Percentiles rank a stretch among this genome's conserved stretches.
Evolutionary conservation across 164 flowering plant species (phyloP).

Genomic region (Chimonanthus salicifolius): DNA sequence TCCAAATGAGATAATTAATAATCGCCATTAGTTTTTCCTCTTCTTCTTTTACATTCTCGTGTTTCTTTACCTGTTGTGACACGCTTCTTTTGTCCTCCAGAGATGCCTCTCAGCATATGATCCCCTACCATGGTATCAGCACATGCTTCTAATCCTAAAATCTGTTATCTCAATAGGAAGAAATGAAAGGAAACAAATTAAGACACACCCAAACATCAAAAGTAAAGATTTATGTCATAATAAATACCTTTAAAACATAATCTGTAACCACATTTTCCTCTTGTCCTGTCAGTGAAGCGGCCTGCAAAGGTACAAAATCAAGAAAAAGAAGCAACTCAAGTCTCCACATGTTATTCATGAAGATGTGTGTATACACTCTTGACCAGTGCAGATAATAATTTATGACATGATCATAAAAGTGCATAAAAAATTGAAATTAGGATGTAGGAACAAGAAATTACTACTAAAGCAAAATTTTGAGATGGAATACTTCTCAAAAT

Average conservation of each 20-base stretch:
- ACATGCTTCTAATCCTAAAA: slow-evolving; percentile 24
- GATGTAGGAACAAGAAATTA: not conserved
- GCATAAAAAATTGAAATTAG: not conserved
- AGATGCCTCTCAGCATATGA: slow-evolving; percentile 25
- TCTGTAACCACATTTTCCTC: slow-evolving; percentile 22
- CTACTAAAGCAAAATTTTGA: not conserved
- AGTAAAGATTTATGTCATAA: not conserved
- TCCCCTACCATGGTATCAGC: slow-evolving; percentile 28
- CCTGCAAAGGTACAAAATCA: slow-evolving; percentile 21
- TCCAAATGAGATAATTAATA: not conserved
- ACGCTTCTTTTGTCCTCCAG: slow-evolving; percentile 28
- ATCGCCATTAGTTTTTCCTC: not conserved
- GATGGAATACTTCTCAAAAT: not conserved
- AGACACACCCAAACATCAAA: not conserved
- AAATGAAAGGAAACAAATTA: not conserved
- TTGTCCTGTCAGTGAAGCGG: slow-evolving; percentile 25
- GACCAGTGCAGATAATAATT: not conserved
- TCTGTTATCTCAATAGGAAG: slow-evolving; percentile 10
- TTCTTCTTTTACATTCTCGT: not conserved
- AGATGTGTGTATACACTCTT: not conserved
- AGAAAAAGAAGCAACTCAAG: slow-evolving; percentile 5
- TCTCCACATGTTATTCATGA: not conserved
- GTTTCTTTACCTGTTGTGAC: slow-evolving; percentile 22
- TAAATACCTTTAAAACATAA: slow-evolving; percentile 20
- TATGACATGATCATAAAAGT: not conserved